Evolutionary conservation across 257 asterid genomes (phyloP).

Genomic region (Nicotiana paniculata): DNA sequence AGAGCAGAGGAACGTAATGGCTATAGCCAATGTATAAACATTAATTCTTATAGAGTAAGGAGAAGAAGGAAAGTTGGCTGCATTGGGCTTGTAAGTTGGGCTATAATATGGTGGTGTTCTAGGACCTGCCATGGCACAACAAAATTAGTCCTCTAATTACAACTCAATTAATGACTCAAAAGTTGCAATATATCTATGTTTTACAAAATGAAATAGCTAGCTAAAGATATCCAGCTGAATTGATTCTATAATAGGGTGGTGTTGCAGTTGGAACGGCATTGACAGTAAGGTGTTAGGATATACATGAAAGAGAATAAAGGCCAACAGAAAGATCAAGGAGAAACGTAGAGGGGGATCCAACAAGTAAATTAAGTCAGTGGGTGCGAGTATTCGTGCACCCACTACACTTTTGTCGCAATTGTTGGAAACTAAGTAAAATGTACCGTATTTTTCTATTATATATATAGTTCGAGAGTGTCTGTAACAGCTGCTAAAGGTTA

Average conservation of each 20-base stretch:
- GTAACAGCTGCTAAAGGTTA: background rate
- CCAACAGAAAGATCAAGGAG: background rate
- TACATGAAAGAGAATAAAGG: too few species aligned
- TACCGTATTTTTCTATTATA: background rate
- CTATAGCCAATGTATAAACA: background rate
- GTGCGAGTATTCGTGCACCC: background rate
- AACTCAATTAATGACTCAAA: too few species aligned
- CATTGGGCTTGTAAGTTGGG: background rate
- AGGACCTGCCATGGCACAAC: background rate
- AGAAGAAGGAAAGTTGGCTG: background rate
- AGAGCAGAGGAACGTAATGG: background rate
- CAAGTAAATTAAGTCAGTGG: background rate
- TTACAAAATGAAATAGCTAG: background rate
- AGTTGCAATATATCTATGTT: too few species aligned
- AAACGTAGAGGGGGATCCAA: background rate
- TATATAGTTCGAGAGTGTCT: background rate
- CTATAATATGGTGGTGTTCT: slow-evolving; percentile 2
- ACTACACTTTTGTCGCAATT: background rate
- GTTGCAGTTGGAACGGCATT: background rate
- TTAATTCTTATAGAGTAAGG: background rate
- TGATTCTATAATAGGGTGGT: background rate
- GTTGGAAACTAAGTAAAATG: background rate
- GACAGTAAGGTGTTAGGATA: background rate
- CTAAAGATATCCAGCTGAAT: background rate
- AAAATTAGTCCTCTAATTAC: background rate